A percentile compares a stretch with the other conserved stretches of the same genome.
phyloP scores from a whole-genome alignment of 2,329 filamentous ascomycete species.

The Cladosporium sphaerospermum region DNA sequence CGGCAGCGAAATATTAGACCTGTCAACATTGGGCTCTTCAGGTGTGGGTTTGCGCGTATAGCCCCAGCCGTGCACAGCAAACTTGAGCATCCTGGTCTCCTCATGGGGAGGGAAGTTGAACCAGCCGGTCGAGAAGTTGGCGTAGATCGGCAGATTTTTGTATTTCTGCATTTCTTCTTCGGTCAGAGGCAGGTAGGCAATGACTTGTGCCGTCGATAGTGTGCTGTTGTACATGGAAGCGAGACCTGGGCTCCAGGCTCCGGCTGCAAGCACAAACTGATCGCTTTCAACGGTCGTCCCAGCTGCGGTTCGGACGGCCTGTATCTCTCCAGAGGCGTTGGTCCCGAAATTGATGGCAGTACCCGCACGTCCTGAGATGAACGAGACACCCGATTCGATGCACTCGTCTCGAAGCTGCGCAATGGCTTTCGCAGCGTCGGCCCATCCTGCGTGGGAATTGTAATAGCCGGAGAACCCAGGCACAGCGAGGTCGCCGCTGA shows the following conservation, averaged over 20 bases:
- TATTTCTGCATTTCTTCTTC: slow-evolving; percentile 60
- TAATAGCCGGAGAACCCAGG: slow-evolving; percentile 13
- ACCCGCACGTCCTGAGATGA: background rate
- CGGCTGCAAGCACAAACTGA: slow-evolving; percentile 21
- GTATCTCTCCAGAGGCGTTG: background rate
- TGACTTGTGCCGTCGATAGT: slow-evolving; percentile 65
- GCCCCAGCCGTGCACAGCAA: slow-evolving; percentile 39
- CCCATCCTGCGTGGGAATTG: slow-evolving; percentile 16
- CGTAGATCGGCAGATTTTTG: slow-evolving; percentile 59
- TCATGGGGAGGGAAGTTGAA: slow-evolving; percentile 62
- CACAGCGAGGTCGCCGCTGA: background rate
- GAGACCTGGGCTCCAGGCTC: slow-evolving; percentile 22
- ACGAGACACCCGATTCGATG: slow-evolving; percentile 4
- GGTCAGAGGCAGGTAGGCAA: slow-evolving; percentile 68
- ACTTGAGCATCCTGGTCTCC: slow-evolving; percentile 38
- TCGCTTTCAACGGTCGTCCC: slow-evolving; percentile 11
- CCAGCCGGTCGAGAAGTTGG: slow-evolving; percentile 62
- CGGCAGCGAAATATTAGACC: slow-evolving; percentile 1
- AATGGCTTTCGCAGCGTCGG: slow-evolving; percentile 20
- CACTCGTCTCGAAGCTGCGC: slow-evolving; percentile 6
- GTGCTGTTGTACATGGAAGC: slow-evolving; percentile 18
- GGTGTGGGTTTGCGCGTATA: slow-evolving; percentile 37
- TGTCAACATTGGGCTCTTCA: slow-evolving; percentile 18
- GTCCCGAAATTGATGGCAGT: slow-evolving; percentile 1
- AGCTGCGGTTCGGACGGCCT: background rate